Evolutionary conservation across 176 grass and related monocot genomes (phyloP).

Genomic region (Rhynchospora breviuscula): DNA sequence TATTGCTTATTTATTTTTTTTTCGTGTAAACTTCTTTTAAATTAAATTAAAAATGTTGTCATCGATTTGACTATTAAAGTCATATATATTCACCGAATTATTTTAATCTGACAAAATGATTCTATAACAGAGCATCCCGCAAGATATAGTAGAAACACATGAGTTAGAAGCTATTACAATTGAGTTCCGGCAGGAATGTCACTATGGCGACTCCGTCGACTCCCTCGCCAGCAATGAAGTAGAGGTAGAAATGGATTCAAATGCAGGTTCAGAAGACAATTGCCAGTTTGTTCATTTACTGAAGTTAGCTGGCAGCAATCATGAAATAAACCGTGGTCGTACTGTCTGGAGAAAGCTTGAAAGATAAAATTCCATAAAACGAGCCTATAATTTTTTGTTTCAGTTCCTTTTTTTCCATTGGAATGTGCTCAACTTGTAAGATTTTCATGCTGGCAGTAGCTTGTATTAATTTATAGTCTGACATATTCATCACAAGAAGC

Average conservation of each 20-base stretch:
- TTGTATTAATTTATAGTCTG: neutral
- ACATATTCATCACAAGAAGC: neutral
- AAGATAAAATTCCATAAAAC: neutral
- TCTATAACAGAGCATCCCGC: constrained; percentile 69
- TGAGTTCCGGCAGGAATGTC: constrained; percentile 79
- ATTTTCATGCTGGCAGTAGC: no score
- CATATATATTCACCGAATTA: neutral
- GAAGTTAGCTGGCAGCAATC: constrained; percentile 46
- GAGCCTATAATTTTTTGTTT: neutral
- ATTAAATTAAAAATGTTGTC: neutral
- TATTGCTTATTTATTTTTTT: no score
- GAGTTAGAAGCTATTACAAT: constrained; percentile 90
- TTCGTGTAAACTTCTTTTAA: neutral
- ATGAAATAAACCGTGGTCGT: constrained; percentile 74
- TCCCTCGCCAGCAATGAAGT: constrained; percentile 60
- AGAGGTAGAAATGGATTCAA: constrained; percentile 27
- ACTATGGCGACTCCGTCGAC: constrained; percentile 65
- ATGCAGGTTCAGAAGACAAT: neutral
- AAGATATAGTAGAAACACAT: constrained; percentile 87
- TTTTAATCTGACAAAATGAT: neutral
- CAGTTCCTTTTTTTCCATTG: neutral
- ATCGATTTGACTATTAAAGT: neutral
- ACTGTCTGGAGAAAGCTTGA: constrained; percentile 77
- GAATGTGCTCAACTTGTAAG: neutral
- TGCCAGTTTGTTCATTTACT: constrained; percentile 73